Evolutionary conservation across 129 eudicot genomes (phyloP).

Genomic region (Centella asiatica): DNA sequence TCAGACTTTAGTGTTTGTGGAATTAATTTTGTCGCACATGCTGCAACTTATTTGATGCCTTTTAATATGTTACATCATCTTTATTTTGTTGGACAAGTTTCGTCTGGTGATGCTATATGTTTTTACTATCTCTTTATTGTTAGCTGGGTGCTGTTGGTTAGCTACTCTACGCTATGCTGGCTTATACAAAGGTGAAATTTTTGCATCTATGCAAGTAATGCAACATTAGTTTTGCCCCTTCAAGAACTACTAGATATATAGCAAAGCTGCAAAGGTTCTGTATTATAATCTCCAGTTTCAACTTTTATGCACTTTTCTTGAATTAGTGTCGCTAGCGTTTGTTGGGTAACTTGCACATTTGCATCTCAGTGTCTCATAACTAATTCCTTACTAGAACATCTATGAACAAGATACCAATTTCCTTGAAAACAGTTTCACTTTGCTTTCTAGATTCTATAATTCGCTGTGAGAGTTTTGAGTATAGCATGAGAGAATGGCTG

Average conservation of each 20-base stretch:
- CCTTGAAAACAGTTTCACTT: too few relatives aligned
- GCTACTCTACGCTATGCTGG: not conserved
- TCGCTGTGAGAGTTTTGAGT: too few relatives aligned
- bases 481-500: too few relatives aligned
- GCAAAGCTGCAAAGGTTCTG: too few relatives aligned
- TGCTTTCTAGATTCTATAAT: too few relatives aligned
- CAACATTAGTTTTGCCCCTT: not conserved
- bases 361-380: too few relatives aligned
- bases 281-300: too few relatives aligned
- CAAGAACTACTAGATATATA: not conserved
- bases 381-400: too few relatives aligned
- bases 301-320: too few relatives aligned
- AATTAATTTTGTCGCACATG: constrained; percentile 45
- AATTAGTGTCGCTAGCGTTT: too few relatives aligned
- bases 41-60: constrained; percentile 15
- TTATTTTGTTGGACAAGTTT: constrained; percentile 29
- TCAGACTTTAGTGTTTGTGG: constrained; percentile 21
- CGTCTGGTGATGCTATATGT: constrained; percentile 12
- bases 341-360: too few relatives aligned
- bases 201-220: not conserved
- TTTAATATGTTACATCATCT: constrained; percentile 19
- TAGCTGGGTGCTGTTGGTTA: constrained; percentile 2
- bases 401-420: too few relatives aligned
- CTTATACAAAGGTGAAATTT: not conserved
- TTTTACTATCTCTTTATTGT: not conserved